These are phyloP conservation scores for Cicer judaicum DNA, from an alignment of 306 rosid genomes.

Conservation along the genomic window DNA sequence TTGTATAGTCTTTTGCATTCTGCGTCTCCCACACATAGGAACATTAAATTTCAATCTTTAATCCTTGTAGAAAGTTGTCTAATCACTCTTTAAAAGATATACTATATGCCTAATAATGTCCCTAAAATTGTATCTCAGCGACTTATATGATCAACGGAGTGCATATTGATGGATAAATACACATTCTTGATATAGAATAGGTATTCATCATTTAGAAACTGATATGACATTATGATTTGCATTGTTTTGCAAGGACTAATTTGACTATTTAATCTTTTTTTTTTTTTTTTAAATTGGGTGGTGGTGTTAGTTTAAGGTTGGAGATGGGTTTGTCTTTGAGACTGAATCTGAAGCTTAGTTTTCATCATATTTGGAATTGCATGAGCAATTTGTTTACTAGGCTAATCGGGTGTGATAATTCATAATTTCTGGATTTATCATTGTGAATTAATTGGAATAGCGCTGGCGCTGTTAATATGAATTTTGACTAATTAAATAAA, in stretches of 20 bases:
- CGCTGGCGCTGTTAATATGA: neutral
- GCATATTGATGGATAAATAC: neutral
- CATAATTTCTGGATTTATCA: conserved; percentile 2
- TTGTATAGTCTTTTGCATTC: neutral
- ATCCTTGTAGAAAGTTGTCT: neutral
- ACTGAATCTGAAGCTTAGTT: neutral
- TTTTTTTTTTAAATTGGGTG: neutral
- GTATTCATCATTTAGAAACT: neutral
- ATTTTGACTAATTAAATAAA: neutral
- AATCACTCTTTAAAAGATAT: neutral
- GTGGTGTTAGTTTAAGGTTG: conserved; percentile 19
- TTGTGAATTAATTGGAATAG: neutral
- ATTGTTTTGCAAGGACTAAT: conserved; percentile 3
- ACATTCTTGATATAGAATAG: neutral
- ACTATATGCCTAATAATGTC: neutral
- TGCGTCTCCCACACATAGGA: neutral
- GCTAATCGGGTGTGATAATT: neutral
- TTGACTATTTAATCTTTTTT: neutral
- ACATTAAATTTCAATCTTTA: neutral
- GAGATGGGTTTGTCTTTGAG: conserved; percentile 9
- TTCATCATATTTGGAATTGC: neutral
- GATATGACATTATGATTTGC: neutral
- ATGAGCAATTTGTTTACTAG: conserved; percentile 4
- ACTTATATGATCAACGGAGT: neutral
- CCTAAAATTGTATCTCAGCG: neutral